phyloP scores from a whole-genome alignment of 768 basidiomycete species.

The Melanogaster broomeanus region DNA sequence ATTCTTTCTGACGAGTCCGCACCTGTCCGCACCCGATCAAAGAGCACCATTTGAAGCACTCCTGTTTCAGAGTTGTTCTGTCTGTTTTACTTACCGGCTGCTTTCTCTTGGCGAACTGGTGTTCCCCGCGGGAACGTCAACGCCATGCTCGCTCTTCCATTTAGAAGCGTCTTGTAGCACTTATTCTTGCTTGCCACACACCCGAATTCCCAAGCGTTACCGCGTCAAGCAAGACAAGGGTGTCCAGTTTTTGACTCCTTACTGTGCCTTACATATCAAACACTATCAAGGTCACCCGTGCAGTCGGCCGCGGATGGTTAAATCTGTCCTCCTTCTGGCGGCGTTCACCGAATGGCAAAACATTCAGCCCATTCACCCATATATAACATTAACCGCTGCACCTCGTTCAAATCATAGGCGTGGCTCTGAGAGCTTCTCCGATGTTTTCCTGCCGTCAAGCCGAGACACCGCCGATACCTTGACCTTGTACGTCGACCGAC shows the following conservation, averaged over 20 bases:
- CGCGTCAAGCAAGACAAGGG: background rate
- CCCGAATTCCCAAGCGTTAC: background rate
- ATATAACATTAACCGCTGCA: background rate
- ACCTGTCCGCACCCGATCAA: background rate
- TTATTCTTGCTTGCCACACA: background rate
- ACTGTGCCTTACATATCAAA: too few species aligned
- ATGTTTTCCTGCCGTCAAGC: background rate
- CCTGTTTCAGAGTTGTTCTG: too few species aligned
- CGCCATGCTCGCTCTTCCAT: background rate
- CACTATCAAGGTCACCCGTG: too few species aligned
- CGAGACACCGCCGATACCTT: background rate
- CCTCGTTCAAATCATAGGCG: background rate
- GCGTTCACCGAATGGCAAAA: background rate
- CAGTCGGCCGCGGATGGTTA: too few species aligned
- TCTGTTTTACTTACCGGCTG: too few species aligned
- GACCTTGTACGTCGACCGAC: background rate
- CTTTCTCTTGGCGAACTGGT: too few species aligned
- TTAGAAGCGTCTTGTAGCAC: background rate
- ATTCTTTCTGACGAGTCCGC: background rate
- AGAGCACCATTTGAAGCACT: too few species aligned
- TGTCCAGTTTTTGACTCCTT: too few species aligned
- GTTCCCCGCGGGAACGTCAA: too few species aligned
- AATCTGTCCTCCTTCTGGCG: too few species aligned
- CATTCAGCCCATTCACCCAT: background rate
- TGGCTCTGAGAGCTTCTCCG: background rate